A percentile compares a stretch with the other conserved stretches of the same genome.
phyloP scores from a whole-genome alignment of 163 green algal genomes.

The Trebouxia gelatinosa region DNA sequence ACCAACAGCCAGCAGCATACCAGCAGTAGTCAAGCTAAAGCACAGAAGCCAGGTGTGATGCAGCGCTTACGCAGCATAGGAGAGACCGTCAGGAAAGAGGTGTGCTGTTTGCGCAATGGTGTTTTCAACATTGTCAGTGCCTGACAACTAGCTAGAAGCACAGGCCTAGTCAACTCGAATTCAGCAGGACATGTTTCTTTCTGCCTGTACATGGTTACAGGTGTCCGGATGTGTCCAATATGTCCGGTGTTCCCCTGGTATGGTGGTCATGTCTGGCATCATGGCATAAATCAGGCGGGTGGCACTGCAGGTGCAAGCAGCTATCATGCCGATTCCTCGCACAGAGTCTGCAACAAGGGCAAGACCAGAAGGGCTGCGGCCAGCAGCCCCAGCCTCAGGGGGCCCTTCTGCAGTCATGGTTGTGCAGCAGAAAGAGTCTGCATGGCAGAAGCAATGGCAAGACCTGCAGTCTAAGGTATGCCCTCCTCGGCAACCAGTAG shows the following conservation, averaged over 20 bases:
- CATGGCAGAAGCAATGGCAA: constrained; percentile 57
- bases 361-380: background rate
- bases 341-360: constrained; percentile 34
- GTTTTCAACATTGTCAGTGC: no score
- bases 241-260: no score
- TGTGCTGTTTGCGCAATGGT: no score
- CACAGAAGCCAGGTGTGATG: background rate
- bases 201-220: no score
- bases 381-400: background rate
- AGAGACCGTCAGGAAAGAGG: background rate
- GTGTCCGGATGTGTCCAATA: background rate
- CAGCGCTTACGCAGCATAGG: background rate
- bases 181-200: no score
- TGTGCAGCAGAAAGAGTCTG: constrained; percentile 54
- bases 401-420: constrained; percentile 47
- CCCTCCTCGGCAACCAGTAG: no score
- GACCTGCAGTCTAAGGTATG: constrained; percentile 61
- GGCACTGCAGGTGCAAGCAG: constrained; percentile 33
- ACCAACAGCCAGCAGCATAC: background rate
- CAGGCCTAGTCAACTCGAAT: no score
- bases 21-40: background rate
- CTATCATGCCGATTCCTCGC: constrained; percentile 29
- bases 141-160: no score
- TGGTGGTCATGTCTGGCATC: background rate
- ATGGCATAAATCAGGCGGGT: background rate